Percentiles rank a stretch among this genome's conserved stretches.
Evolutionary conservation across 2,329 filamentous ascomycete species (phyloP).

Genomic region (Fusarium foetens): DNA sequence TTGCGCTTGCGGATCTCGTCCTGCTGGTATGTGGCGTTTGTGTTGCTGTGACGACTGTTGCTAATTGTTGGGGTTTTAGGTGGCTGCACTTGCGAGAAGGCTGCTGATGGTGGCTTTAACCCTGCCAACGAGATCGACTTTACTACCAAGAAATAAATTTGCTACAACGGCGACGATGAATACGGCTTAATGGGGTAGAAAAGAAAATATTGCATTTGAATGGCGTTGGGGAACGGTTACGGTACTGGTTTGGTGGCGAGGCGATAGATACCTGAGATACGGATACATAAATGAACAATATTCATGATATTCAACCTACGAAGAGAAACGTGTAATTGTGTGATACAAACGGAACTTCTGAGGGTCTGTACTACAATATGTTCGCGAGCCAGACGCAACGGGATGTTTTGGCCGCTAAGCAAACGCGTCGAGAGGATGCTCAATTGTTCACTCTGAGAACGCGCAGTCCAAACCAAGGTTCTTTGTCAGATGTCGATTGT

Average conservation of each 20-base stretch:
- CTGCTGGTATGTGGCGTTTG: constrained; percentile 65
- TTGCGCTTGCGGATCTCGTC: constrained; percentile 82
- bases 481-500: not conserved
- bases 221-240: constrained; percentile 35
- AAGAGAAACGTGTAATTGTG: not conserved
- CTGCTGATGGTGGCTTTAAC: constrained; percentile 68
- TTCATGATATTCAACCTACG: not conserved
- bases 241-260: constrained; percentile 17
- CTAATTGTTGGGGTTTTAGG: constrained; percentile 51
- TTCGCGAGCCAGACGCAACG: not conserved
- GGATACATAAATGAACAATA: constrained; percentile 9
- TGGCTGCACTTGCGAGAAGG: constrained; percentile 86
- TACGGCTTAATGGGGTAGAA: not conserved
- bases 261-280: constrained; percentile 22
- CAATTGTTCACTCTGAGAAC: not conserved
- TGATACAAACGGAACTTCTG: no score
- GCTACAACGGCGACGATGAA: not conserved
- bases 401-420: not conserved
- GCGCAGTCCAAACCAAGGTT: not conserved
- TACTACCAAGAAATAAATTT: constrained; percentile 66
- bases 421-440: not conserved
- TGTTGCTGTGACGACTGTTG: not conserved
- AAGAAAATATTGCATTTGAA: constrained; percentile 15
- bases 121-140: constrained; percentile 84
- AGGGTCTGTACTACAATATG: not conserved